phyloP scores from a whole-genome alignment of 2,329 filamentous ascomycete species.

The Lachnellula hyalina region DNA sequence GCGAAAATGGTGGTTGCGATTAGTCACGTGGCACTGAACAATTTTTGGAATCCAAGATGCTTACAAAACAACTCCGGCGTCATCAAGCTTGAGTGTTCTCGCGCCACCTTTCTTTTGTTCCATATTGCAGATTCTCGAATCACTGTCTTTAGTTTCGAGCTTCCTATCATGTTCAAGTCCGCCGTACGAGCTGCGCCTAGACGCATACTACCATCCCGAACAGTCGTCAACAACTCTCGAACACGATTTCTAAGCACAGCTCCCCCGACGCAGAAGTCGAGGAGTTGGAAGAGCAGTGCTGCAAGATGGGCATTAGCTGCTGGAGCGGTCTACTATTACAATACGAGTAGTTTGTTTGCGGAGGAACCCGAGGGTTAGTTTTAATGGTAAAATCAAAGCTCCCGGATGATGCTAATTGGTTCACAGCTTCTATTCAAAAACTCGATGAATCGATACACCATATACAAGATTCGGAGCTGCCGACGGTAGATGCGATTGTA shows the following conservation, averaged over 20 bases:
- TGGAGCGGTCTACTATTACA: conserved; percentile 87
- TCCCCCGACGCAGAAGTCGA: conserved; percentile 57
- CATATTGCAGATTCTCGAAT: neutral
- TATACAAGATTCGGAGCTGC: conserved; percentile 46
- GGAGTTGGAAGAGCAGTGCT: conserved; percentile 76
- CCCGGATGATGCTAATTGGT: conserved; percentile 15
- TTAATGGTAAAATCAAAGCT: neutral
- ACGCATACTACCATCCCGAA: conserved; percentile 18
- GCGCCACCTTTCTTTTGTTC: conserved; percentile 23
- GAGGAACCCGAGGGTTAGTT: conserved; percentile 71
- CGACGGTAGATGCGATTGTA: conserved; percentile 62
- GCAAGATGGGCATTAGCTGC: conserved; percentile 70
- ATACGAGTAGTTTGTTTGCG: conserved; percentile 81
- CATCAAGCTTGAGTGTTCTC: conserved; percentile 13
- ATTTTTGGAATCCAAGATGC: conserved; percentile 17
- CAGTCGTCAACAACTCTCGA: conserved; percentile 19
- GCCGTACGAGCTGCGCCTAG: conserved; percentile 23
- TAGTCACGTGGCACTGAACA: neutral
- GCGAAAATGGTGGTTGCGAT: neutral
- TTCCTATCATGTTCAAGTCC: conserved; percentile 25
- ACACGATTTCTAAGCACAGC: conserved; percentile 50
- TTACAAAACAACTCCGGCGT: conserved; percentile 22
- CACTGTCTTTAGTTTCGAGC: conserved; percentile 5
- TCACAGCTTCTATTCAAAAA: conserved; percentile 28
- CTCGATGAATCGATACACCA: conserved; percentile 32